Conservation (phyloP, 83 land plant species). For the Picea engelmannii region DNA sequence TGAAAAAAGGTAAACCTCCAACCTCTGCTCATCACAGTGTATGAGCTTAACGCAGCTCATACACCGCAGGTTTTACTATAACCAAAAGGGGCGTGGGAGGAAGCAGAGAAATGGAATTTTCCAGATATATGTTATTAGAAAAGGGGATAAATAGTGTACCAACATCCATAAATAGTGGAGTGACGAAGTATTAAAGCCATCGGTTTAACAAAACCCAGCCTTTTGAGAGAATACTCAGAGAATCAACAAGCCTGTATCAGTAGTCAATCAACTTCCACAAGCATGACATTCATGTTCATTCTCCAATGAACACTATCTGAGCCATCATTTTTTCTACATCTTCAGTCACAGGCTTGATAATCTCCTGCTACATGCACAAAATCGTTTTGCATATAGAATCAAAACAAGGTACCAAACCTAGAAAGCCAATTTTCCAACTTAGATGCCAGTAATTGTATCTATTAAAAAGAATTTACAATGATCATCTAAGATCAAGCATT, state of each 20-base stretch:
- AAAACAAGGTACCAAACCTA: neutral
- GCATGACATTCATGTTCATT: slow-evolving; percentile 30
- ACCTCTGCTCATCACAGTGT: neutral
- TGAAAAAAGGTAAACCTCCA: neutral
- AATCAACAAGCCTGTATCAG: neutral
- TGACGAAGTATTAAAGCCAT: neutral
- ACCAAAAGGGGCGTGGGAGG: neutral
- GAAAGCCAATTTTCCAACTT: neutral
- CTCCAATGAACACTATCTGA: slow-evolving; percentile 33
- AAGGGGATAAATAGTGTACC: neutral
- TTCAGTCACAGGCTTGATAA: neutral
- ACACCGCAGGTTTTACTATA: neutral
- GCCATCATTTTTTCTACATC: slow-evolving; percentile 19
- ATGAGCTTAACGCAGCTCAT: too few species aligned
- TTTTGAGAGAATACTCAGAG: neutral
- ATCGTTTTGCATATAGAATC: neutral
- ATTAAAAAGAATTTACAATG: neutral
- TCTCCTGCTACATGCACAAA: slow-evolving; percentile 8
- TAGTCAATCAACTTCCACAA: slow-evolving; percentile 23
- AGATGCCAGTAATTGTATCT: neutral
- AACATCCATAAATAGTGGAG: neutral
- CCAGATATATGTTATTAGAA: neutral
- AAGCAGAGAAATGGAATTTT: neutral
- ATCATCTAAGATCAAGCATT: neutral
- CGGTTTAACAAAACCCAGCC: neutral